Conservation (phyloP, 192 early-diverging fungal species). For the Gigaspora rosea region DNA sequence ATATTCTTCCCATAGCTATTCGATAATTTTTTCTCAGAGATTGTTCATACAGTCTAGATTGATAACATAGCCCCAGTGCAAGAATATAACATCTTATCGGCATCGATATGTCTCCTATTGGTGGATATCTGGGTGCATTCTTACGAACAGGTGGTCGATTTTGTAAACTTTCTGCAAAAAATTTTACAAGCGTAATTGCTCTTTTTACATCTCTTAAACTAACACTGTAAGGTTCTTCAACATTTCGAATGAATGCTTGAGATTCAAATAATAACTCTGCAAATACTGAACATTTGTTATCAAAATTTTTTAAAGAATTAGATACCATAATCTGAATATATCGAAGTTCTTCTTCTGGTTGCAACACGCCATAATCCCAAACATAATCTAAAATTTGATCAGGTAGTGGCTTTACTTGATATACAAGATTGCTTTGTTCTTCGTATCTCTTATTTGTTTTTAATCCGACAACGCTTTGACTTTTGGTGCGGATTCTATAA, state of each 20-base stretch:
- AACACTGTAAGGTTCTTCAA: conserved; percentile 32
- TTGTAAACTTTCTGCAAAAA: conserved; percentile 4
- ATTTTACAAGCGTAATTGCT: conserved; percentile 17
- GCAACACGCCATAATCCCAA: conserved; percentile 27
- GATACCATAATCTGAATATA: conserved; percentile 15
- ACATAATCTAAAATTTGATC: conserved; percentile 31
- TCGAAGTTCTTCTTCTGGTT: background rate
- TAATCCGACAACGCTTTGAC: conserved; percentile 8
- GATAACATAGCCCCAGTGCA: conserved; percentile 30
- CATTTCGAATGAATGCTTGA: conserved; percentile 22
- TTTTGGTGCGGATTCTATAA: conserved; percentile 23
- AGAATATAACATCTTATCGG: conserved; percentile 3
- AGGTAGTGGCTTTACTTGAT: conserved; percentile 19
- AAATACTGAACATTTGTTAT: background rate
- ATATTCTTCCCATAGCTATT: conserved; percentile 2
- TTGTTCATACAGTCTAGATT: conserved; percentile 24
- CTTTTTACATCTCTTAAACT: conserved; percentile 31
- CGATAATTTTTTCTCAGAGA: conserved; percentile 18
- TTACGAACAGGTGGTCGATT: background rate
- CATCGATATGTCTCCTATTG: background rate
- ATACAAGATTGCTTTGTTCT: conserved; percentile 30
- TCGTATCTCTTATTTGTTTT: background rate
- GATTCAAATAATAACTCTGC: conserved; percentile 24
- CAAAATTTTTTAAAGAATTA: background rate
- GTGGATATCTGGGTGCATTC: background rate